phyloP scores from a whole-genome alignment of 176 grass and related monocot species.

The Avena atlantica region DNA sequence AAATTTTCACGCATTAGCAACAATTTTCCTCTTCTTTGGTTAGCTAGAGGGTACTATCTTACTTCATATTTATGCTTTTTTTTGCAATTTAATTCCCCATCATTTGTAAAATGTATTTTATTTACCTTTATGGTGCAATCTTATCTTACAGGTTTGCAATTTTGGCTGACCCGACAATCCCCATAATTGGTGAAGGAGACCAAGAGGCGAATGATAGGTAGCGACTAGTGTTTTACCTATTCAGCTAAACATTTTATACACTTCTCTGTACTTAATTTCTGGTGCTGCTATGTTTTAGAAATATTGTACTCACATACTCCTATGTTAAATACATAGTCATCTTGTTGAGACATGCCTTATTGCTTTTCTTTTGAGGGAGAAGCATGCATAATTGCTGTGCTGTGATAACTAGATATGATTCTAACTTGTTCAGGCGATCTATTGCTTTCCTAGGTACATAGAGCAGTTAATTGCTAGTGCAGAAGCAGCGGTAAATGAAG shows the following conservation, averaged over 20 bases:
- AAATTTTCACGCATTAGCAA: constrained; percentile 72
- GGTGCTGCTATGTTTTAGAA: constrained; percentile 3
- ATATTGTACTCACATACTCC: not conserved
- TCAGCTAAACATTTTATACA: constrained; percentile 12
- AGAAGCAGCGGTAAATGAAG: constrained; percentile 78
- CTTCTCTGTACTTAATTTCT: constrained; percentile 23
- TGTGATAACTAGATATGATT: constrained; percentile 16
- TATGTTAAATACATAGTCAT: constrained; percentile 22
- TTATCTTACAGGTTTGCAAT: constrained; percentile 70
- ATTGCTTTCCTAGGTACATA: constrained; percentile 62
- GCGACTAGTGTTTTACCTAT: constrained; percentile 22
- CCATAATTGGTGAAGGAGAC: constrained; percentile 83
- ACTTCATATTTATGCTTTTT: constrained; percentile 32
- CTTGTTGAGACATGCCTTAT: not conserved
- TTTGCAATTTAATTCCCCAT: constrained; percentile 20
- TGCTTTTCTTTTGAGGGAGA: not conserved
- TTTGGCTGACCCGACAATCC: constrained; percentile 86
- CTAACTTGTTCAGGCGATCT: constrained; percentile 17
- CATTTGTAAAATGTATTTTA: constrained; percentile 1
- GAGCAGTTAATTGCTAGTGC: constrained; percentile 79
- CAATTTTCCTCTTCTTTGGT: constrained; percentile 90
- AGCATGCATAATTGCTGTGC: not conserved
- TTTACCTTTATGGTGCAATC: constrained; percentile 6
- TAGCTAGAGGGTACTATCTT: constrained; percentile 75
- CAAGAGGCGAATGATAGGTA: constrained; percentile 92